Conservation (phyloP, 106 monocot species). For the Acanthochlamys bracteata region DNA sequence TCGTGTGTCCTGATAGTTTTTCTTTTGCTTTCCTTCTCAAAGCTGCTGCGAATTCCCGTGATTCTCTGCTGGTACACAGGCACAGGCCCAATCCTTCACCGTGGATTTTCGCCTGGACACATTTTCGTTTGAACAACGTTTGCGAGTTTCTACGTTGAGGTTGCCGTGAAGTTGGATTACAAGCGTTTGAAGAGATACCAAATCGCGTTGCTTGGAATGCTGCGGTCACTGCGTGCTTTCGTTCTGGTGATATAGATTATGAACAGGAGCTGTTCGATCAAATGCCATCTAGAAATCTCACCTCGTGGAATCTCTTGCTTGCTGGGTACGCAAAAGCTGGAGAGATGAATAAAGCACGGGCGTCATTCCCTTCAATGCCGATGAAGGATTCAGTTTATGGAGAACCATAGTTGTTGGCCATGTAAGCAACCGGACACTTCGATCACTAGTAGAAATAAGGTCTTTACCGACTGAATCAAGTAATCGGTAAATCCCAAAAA, state of each 20-base stretch:
- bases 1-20: constrained; percentile 41
- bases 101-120: constrained; percentile 35
- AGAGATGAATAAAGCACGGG: constrained; percentile 26
- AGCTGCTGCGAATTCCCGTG: constrained; percentile 31
- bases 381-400: constrained; percentile 45
- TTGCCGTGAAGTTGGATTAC: constrained; percentile 12
- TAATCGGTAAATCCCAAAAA: no score
- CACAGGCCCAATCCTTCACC: constrained; percentile 33
- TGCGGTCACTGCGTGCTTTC: constrained; percentile 32
- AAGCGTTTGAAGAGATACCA: constrained; percentile 41
- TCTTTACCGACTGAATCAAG: no score
- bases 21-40: constrained; percentile 63
- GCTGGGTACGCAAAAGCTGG: constrained; percentile 41
- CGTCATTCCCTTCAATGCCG: constrained; percentile 33
- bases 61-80: constrained; percentile 24
- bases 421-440: constrained; percentile 6
- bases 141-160: constrained; percentile 49
- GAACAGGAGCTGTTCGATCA: constrained; percentile 28
- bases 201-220: constrained; percentile 69
- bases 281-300: constrained; percentile 41
- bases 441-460: no score
- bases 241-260: constrained; percentile 9
- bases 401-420: constrained; percentile 62
- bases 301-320: constrained; percentile 67
- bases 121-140: constrained; percentile 54